Percentiles rank a stretch among this genome's conserved stretches.
These are phyloP conservation scores for Diacronema lutheri DNA, from an alignment of 78 protist genomes.

Conservation along the genomic window DNA sequence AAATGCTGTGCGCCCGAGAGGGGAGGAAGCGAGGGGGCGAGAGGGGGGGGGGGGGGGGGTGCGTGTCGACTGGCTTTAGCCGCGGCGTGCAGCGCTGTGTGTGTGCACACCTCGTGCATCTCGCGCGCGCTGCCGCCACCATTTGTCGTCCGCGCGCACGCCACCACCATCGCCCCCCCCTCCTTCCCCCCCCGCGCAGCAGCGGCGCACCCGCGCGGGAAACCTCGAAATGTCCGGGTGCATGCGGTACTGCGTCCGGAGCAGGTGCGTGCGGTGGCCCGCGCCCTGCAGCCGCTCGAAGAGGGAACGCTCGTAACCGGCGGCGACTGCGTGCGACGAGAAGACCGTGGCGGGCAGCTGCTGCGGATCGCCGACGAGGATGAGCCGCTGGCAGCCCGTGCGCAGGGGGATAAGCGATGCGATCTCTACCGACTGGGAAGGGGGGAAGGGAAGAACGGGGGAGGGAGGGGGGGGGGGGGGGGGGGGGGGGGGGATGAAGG, in stretches of 20 bases:
- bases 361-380: slow-evolving; percentile 37
- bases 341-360: slow-evolving; percentile 44
- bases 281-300: slow-evolving; percentile 36
- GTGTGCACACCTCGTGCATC: too few relatives aligned
- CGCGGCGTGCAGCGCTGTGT: too few relatives aligned
- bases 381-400: not conserved
- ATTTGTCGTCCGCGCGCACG: slow-evolving; percentile 41
- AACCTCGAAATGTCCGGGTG: slow-evolving; percentile 44
- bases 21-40: too few relatives aligned
- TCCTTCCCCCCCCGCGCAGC: too few relatives aligned
- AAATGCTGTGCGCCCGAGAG: not conserved
- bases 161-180: too few relatives aligned
- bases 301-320: slow-evolving; percentile 17
- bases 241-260: slow-evolving; percentile 52
- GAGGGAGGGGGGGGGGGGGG: too few relatives aligned
- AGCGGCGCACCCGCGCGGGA: slow-evolving; percentile 30
- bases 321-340: not conserved
- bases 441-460: too few relatives aligned
- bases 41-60: too few relatives aligned
- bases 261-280: slow-evolving; percentile 1
- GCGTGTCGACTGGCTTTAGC: too few relatives aligned
- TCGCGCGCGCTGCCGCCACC: too few relatives aligned
- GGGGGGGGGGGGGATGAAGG: too few relatives aligned
- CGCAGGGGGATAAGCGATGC: slow-evolving; percentile 40
- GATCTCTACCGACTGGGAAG: not conserved